Evolutionary conservation across 1,284 basidiomycete species (phyloP).

Genomic region (Rhizoctonia solani): DNA sequence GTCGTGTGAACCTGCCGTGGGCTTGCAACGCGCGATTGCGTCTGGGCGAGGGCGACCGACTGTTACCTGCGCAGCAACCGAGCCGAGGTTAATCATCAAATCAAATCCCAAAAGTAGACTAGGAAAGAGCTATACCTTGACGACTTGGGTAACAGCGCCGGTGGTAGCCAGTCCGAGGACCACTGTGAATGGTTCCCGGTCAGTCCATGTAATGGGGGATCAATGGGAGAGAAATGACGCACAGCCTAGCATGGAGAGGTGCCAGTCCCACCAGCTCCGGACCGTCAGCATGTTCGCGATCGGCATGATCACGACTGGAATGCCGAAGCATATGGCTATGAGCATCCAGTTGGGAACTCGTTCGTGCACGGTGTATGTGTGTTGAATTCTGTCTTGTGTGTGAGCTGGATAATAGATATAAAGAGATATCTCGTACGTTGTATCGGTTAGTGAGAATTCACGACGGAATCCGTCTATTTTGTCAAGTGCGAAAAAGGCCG

Average conservation of each 20-base stretch:
- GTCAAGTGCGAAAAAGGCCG: conserved; percentile 69
- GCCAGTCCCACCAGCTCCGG: conserved; percentile 85
- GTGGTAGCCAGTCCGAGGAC: conserved; percentile 75
- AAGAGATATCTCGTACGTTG: conserved; percentile 56
- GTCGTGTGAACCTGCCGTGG: conserved; percentile 64
- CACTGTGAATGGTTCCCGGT: conserved; percentile 62
- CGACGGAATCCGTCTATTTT: conserved; percentile 79
- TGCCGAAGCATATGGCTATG: conserved; percentile 67
- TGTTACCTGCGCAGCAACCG: too few species aligned
- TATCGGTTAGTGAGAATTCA: conserved; percentile 81
- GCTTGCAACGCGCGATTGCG: conserved; percentile 80
- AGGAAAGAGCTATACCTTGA: conserved; percentile 63
- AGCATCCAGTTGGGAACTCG: conserved; percentile 75
- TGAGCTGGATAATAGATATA: not conserved
- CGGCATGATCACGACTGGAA: conserved; percentile 70
- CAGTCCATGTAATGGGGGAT: conserved; percentile 1
- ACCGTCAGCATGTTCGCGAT: conserved; percentile 70
- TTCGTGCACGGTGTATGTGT: conserved; percentile 79
- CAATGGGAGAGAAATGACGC: conserved; percentile 45
- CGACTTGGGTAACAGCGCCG: conserved; percentile 80
- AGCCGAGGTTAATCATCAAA: not conserved
- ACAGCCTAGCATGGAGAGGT: conserved; percentile 80
- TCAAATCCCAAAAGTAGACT: not conserved
- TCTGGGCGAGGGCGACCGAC: conserved; percentile 90
- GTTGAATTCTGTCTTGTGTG: conserved; percentile 45